Conservation (phyloP, 192 early-diverging fungal species). For the Chytriomyces sp. region DNA sequence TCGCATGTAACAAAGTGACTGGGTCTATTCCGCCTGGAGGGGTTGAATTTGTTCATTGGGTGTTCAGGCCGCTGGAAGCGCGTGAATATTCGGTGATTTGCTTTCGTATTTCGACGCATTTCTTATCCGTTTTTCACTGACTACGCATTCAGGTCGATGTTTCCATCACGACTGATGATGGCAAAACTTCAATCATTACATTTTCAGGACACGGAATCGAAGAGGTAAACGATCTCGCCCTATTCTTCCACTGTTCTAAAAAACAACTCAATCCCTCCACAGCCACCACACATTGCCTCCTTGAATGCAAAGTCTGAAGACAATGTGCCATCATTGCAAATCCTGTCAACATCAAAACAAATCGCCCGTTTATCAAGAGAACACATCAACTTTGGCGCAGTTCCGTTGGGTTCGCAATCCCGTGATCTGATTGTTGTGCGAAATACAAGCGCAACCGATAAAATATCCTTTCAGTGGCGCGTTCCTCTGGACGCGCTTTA, state of each 20-base stretch:
- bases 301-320: constrained; percentile 35
- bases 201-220: constrained; percentile 51
- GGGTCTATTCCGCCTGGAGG: constrained; percentile 51
- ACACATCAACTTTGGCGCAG: constrained; percentile 57
- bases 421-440: constrained; percentile 51
- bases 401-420: constrained; percentile 47
- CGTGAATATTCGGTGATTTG: constrained; percentile 51
- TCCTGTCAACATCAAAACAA: constrained; percentile 44
- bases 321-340: constrained; percentile 48
- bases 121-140: constrained; percentile 12
- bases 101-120: not conserved
- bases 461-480: constrained; percentile 34
- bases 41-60: constrained; percentile 52
- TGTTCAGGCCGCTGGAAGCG: constrained; percentile 57
- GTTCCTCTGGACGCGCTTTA: no score
- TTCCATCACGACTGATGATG: constrained; percentile 51
- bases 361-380: constrained; percentile 48
- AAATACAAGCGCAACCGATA: constrained; percentile 38
- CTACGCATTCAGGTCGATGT: constrained; percentile 43
- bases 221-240: constrained; percentile 15
- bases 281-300: constrained; percentile 20
- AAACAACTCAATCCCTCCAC: not conserved
- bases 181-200: constrained; percentile 54
- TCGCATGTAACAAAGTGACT: constrained; percentile 41
- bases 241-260: not conserved